Conservation (phyloP, 2,329 filamentous ascomycete genomes). For the Cladosporium colombiae region DNA sequence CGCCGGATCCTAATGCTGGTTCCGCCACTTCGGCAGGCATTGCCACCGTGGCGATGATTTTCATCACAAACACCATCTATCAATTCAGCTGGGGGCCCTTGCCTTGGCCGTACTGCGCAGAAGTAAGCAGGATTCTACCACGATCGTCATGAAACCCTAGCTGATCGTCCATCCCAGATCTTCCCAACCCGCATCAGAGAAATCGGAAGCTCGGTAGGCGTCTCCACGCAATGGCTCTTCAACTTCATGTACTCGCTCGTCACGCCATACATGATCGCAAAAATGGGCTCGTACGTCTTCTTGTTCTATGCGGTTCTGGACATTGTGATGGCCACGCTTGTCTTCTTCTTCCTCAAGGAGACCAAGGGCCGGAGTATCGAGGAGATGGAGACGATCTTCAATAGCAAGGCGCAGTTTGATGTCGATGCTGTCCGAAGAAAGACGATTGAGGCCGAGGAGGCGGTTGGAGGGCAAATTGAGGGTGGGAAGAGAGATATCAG, state of each 20-base stretch:
- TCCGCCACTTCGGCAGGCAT: slow-evolving; percentile 45
- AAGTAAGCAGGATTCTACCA: slow-evolving; percentile 31
- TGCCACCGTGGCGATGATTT: slow-evolving; percentile 57
- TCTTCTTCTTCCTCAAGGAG: slow-evolving; percentile 42
- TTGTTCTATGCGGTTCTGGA: slow-evolving; percentile 52
- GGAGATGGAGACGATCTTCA: slow-evolving; percentile 37
- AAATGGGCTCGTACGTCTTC: slow-evolving; percentile 48
- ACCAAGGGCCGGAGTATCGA: slow-evolving; percentile 41
- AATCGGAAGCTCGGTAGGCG: slow-evolving; percentile 52
- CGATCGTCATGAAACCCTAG: background rate
- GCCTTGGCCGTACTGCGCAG: slow-evolving; percentile 51
- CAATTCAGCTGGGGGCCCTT: slow-evolving; percentile 57
- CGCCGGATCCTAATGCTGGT: slow-evolving; percentile 24
- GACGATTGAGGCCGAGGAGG: slow-evolving; percentile 14
- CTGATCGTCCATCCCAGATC: slow-evolving; percentile 43
- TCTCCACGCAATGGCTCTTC: slow-evolving; percentile 54
- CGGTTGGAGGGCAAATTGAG: slow-evolving; percentile 5
- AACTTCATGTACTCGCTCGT: slow-evolving; percentile 53
- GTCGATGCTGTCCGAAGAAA: slow-evolving; percentile 24
- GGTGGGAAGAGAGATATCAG: slow-evolving; percentile 2
- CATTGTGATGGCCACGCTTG: slow-evolving; percentile 43
- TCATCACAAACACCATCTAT: slow-evolving; percentile 56
- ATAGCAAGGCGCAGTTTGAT: slow-evolving; percentile 30
- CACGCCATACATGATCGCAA: slow-evolving; percentile 55
- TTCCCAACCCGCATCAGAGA: slow-evolving; percentile 56